Conservation (phyloP, 371 early-diverging fungal species). For the Syncephalis fuscata region DNA sequence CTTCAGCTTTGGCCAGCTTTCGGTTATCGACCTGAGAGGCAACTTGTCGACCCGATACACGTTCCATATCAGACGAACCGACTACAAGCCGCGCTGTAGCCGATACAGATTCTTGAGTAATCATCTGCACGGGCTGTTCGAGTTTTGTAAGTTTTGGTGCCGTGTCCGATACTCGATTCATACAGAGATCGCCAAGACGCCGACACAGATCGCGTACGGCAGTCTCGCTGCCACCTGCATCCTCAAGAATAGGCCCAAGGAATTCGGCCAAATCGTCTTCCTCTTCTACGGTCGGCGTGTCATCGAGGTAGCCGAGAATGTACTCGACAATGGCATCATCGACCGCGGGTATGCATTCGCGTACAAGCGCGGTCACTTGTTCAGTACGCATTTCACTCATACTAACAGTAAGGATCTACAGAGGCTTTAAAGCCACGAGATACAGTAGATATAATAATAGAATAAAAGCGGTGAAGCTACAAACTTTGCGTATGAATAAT, state of each 20-base stretch:
- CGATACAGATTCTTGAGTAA: conserved; percentile 26
- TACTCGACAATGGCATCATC: conserved; percentile 68
- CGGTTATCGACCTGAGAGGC: conserved; percentile 78
- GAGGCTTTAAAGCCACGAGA: too few relatives aligned
- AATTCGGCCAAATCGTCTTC: conserved; percentile 67
- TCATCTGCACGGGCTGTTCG: conserved; percentile 38
- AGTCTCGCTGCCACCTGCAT: conserved; percentile 45
- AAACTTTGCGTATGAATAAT: too few relatives aligned
- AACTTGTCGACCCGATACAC: conserved; percentile 42
- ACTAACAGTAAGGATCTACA: too few relatives aligned
- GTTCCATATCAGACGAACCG: conserved; percentile 39
- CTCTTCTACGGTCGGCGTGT: conserved; percentile 47
- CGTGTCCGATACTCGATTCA: neutral
- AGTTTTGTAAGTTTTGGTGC: conserved; percentile 20
- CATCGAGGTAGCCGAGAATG: conserved; percentile 69
- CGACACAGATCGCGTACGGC: conserved; percentile 43
- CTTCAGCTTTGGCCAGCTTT: conserved; percentile 86
- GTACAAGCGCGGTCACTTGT: conserved; percentile 17
- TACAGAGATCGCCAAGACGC: conserved; percentile 2
- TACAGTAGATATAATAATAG: too few relatives aligned
- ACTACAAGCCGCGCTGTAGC: conserved; percentile 28
- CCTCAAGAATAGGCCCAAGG: conserved; percentile 68
- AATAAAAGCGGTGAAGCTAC: too few relatives aligned
- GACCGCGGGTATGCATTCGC: conserved; percentile 45
- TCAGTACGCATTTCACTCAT: too few relatives aligned